phyloP scores from a whole-genome alignment of 495 filamentous ascomycete species.

The Apodospora peruviana region DNA sequence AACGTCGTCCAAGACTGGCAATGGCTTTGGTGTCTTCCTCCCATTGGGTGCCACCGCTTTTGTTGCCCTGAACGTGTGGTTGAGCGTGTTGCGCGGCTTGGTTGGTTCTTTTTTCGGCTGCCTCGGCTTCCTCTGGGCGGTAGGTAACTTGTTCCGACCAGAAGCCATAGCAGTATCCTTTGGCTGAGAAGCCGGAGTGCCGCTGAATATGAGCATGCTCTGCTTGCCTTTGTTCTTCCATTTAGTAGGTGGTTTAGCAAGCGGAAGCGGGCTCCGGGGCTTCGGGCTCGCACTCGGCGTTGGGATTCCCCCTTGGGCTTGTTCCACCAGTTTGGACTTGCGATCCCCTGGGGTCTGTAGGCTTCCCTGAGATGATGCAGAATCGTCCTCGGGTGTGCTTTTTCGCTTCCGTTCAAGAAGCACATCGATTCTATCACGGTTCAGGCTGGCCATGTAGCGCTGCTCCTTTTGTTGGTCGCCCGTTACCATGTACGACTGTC shows the following conservation, averaged over 20 bases:
- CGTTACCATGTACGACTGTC: constrained; percentile 30
- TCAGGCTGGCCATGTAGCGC: constrained; percentile 22
- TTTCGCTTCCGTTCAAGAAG: constrained; percentile 28
- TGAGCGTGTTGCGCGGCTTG: constrained; percentile 30
- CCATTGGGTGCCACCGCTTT: constrained; percentile 19
- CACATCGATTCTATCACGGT: constrained; percentile 33
- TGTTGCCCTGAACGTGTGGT: constrained; percentile 36
- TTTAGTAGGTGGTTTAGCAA: constrained; percentile 19
- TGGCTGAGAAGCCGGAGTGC: constrained; percentile 6
- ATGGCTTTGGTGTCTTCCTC: constrained; percentile 17
- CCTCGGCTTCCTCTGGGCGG: constrained; percentile 27
- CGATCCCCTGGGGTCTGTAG: constrained; percentile 10
- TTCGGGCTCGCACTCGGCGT: constrained; percentile 57
- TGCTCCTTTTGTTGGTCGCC: constrained; percentile 35
- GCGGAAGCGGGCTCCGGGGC: constrained; percentile 43
- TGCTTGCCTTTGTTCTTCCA: constrained; percentile 29
- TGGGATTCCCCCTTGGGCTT: constrained; percentile 44
- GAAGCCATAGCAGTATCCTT: constrained; percentile 7
- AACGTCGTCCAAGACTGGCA: constrained; percentile 10
- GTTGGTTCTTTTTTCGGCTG: constrained; percentile 33
- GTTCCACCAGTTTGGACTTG: constrained; percentile 16
- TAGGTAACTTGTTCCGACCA: constrained; percentile 18
- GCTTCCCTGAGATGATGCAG: constrained; percentile 13
- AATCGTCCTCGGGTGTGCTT: constrained; percentile 14
- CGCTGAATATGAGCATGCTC: constrained; percentile 29